phyloP scores from a whole-genome alignment of 2,329 filamentous ascomycete genomes.

The Aspergillus thermomutatus region DNA sequence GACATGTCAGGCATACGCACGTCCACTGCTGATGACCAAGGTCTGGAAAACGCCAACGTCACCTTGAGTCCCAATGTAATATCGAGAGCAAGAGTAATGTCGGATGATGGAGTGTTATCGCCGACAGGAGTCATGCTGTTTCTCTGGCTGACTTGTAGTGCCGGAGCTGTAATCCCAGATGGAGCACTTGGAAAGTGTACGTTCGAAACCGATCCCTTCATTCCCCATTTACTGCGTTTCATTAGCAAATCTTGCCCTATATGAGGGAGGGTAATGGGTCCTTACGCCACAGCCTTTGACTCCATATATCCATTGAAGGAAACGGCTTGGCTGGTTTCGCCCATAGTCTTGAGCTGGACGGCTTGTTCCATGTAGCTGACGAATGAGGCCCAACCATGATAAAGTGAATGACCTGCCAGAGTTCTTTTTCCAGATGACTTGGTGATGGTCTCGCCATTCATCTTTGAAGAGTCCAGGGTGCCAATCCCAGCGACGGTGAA shows the following conservation, averaged over 20 bases:
- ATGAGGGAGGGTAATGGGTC: no score
- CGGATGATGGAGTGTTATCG: no score
- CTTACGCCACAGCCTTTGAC: not conserved
- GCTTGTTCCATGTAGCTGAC: not conserved
- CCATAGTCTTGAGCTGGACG: not conserved
- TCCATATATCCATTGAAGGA: not conserved
- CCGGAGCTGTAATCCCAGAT: not conserved
- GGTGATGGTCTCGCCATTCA: not conserved
- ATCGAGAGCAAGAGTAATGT: no score
- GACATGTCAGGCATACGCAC: not conserved
- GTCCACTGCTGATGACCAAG: not conserved
- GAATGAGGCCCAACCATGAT: not conserved
- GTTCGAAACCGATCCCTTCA: not conserved
- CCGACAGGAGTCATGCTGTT: no score
- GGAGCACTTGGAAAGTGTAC: not conserved
- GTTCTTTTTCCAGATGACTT: not conserved
- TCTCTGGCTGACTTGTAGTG: no score
- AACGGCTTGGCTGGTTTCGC: not conserved
- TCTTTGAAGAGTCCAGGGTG: not conserved
- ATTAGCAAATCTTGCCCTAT: no score
- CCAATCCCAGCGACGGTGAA: not conserved
- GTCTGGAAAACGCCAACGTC: not conserved
- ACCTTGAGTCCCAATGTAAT: not conserved
- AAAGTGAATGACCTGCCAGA: not conserved
- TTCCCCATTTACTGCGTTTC: no score